Evolutionary conservation across 495 filamentous ascomycete genomes (phyloP).

Genomic region (Aspergillus funiculosus): DNA sequence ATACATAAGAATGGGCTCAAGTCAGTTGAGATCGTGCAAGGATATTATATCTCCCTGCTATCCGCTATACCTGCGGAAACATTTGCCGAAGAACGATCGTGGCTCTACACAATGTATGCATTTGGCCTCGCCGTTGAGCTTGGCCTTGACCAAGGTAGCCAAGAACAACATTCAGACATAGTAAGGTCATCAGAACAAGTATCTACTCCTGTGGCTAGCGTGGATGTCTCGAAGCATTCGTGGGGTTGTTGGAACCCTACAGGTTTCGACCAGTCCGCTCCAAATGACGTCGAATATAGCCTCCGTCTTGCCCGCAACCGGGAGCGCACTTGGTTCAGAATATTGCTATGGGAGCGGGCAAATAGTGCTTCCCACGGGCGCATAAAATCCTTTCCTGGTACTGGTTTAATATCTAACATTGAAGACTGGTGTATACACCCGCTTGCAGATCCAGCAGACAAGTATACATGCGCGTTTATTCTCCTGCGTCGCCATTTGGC

Average conservation of each 20-base stretch:
- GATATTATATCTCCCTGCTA: slow-evolving; percentile 27
- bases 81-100: slow-evolving; percentile 22
- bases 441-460: slow-evolving; percentile 24
- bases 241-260: too few species aligned
- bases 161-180: neutral
- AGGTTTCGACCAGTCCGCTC: too few species aligned
- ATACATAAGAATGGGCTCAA: slow-evolving; percentile 52
- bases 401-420: slow-evolving; percentile 17
- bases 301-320: slow-evolving; percentile 21
- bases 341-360: slow-evolving; percentile 27
- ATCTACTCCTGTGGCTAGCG: too few species aligned
- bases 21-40: slow-evolving; percentile 57
- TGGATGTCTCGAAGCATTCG: too few species aligned
- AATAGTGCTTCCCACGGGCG: slow-evolving; percentile 27
- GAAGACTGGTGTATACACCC: slow-evolving; percentile 26
- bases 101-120: slow-evolving; percentile 28
- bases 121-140: slow-evolving; percentile 24
- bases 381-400: slow-evolving; percentile 23
- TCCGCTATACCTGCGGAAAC: slow-evolving; percentile 25
- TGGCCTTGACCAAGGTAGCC: slow-evolving; percentile 19
- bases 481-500: slow-evolving; percentile 17
- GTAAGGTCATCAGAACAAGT: too few species aligned
- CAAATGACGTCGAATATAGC: neutral
- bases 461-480: slow-evolving; percentile 26
- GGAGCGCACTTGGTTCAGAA: slow-evolving; percentile 26